These are phyloP conservation scores for Aristolochia californica DNA, from an alignment of 164 flowering plant genomes.

Conservation along the genomic window DNA sequence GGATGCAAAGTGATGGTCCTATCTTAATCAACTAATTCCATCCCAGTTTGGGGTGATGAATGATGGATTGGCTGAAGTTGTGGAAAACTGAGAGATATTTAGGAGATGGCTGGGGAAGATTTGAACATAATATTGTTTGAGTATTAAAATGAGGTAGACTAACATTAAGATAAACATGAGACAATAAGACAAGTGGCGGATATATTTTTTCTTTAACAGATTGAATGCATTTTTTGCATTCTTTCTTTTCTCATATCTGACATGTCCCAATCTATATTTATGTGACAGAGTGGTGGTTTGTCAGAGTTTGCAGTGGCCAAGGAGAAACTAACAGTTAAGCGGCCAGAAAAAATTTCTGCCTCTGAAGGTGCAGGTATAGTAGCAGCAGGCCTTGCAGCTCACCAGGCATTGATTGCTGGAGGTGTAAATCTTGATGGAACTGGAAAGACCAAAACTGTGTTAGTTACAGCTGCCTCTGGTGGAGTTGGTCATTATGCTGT, in stretches of 20 bases:
- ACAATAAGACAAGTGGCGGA: too few species aligned
- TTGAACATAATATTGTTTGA: too few species aligned
- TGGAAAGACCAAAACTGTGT: slow-evolving; percentile 18
- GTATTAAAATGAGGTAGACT: too few species aligned
- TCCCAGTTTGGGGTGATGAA: too few species aligned
- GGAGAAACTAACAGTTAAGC: slow-evolving; percentile 16
- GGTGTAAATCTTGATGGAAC: slow-evolving; percentile 24
- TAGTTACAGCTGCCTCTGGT: slow-evolving; percentile 36
- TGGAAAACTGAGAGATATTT: too few species aligned
- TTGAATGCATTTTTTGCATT: too few species aligned
- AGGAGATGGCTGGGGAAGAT: too few species aligned
- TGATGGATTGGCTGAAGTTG: too few species aligned
- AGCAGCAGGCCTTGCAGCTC: slow-evolving; percentile 31
- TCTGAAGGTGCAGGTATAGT: slow-evolving; percentile 26
- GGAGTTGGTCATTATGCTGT: slow-evolving; percentile 42
- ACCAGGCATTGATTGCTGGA: slow-evolving; percentile 20
- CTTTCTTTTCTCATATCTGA: neutral
- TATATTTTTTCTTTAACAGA: too few species aligned
- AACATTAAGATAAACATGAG: too few species aligned
- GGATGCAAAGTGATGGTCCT: too few species aligned
- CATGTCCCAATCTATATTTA: neutral
- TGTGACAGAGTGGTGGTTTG: slow-evolving; percentile 28
- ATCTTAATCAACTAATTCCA: too few species aligned
- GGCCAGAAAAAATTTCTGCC: slow-evolving; percentile 30
- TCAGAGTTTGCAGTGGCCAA: slow-evolving; percentile 29